Conservation (phyloP, 306 rosid species). For the Quercus variabilis region DNA sequence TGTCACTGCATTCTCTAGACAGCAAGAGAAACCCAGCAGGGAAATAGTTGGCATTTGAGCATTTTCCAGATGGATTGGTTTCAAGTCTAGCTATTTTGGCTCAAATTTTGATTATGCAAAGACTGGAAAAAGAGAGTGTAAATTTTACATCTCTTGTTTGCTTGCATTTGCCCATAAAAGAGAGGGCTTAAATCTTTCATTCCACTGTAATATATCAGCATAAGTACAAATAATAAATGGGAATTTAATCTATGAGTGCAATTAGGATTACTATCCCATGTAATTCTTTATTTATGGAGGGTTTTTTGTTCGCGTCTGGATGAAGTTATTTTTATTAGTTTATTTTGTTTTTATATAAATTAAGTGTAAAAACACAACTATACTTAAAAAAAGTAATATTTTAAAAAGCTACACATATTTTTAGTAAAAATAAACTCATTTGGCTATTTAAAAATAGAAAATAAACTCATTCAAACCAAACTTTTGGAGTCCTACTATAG, state of each 20-base stretch:
- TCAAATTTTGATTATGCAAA: conserved; percentile 10
- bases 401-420: no score
- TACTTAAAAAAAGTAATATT: no score
- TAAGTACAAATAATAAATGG: conserved; percentile 1
- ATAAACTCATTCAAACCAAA: no score
- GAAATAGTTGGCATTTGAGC: not conserved
- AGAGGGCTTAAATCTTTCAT: not conserved
- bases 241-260: not conserved
- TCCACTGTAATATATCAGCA: not conserved
- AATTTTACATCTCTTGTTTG: not conserved
- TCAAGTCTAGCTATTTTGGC: conserved; percentile 10
- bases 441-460: no score
- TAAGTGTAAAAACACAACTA: no score
- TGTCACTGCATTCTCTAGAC: conserved; percentile 8
- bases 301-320: not conserved
- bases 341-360: not conserved
- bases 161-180: not conserved
- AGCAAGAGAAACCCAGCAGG: conserved; percentile 6
- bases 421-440: no score
- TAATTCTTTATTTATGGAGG: not conserved
- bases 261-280: not conserved
- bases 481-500: no score
- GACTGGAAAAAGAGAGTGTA: conserved; percentile 1
- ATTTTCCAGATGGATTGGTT: conserved; percentile 6
- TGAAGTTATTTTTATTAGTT: not conserved